These are phyloP conservation scores for Saccharomycopsis olivae DNA, from an alignment of 805 yeast genomes.

Conservation along the genomic window DNA sequence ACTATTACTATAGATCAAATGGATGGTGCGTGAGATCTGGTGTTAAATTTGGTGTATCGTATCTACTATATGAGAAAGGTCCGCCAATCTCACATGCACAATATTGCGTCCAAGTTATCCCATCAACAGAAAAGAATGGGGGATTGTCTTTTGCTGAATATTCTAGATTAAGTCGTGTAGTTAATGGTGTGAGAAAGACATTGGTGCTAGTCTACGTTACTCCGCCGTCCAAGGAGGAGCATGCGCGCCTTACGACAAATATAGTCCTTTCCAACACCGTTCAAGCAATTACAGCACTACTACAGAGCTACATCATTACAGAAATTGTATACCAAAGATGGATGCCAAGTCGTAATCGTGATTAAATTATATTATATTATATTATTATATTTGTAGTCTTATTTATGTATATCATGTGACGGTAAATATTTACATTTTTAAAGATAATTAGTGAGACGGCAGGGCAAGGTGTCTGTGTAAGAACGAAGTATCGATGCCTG, in stretches of 20 bases:
- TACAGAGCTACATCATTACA: slow-evolving; percentile 45
- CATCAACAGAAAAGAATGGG: slow-evolving; percentile 24
- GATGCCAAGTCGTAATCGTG: slow-evolving; percentile 79
- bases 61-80: slow-evolving; percentile 73
- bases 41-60: slow-evolving; percentile 85
- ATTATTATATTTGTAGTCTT: too few species aligned
- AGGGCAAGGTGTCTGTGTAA: too few species aligned
- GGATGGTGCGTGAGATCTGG: slow-evolving; percentile 97
- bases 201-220: slow-evolving; percentile 61
- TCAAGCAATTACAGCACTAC: too few species aligned
- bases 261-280: too few species aligned
- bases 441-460: too few species aligned
- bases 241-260: too few species aligned
- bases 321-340: slow-evolving; percentile 72
- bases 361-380: slow-evolving; percentile 31
- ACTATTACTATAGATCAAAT: slow-evolving; percentile 75
- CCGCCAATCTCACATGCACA: slow-evolving; percentile 97
- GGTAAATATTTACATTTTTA: too few species aligned
- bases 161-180: slow-evolving; percentile 65
- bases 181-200: slow-evolving; percentile 78
- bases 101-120: slow-evolving; percentile 50
- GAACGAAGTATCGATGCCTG: too few species aligned
- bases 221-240: slow-evolving; percentile 32
- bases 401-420: too few species aligned
- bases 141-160: slow-evolving; percentile 33